phyloP scores from a whole-genome alignment of 2,329 filamentous ascomycete species.

The Ascochyta lentis region DNA sequence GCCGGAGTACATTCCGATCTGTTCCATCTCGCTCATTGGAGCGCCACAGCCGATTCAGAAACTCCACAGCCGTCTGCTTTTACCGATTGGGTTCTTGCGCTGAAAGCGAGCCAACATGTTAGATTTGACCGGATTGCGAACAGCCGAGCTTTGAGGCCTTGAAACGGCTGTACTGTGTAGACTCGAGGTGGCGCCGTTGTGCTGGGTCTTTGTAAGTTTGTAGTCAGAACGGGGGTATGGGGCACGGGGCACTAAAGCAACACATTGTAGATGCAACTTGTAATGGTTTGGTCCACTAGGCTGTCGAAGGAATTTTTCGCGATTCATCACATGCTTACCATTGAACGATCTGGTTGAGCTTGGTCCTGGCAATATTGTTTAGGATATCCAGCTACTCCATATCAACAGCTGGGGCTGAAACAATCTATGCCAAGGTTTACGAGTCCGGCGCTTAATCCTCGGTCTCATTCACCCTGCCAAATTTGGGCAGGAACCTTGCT shows the following conservation, averaged over 20 bases:
- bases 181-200: conserved; percentile 6
- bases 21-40: not conserved
- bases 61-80: not conserved
- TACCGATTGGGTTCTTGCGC: conserved; percentile 1
- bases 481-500: not conserved
- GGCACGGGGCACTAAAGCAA: not conserved
- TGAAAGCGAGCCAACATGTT: not conserved
- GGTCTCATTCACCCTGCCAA: not conserved
- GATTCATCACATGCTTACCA: not conserved
- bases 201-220: not conserved
- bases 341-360: not conserved
- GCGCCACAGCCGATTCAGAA: conserved; percentile 13
- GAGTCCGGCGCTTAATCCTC: not conserved
- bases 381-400: not conserved
- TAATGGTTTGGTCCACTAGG: not conserved
- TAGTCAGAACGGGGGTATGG: not conserved
- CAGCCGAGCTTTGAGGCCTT: not conserved
- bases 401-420: not conserved
- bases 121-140: not conserved
- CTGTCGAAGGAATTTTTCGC: conserved; percentile 2
- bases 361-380: not conserved
- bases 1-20: conserved; percentile 14
- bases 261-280: not conserved
- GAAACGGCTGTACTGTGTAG: not conserved
- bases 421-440: not conserved